A percentile compares a stretch with the other conserved stretches of the same genome.
These are phyloP conservation scores for Parafenestella ontariensis DNA, from an alignment of 2,329 filamentous ascomycete species.

Conservation along the genomic window DNA sequence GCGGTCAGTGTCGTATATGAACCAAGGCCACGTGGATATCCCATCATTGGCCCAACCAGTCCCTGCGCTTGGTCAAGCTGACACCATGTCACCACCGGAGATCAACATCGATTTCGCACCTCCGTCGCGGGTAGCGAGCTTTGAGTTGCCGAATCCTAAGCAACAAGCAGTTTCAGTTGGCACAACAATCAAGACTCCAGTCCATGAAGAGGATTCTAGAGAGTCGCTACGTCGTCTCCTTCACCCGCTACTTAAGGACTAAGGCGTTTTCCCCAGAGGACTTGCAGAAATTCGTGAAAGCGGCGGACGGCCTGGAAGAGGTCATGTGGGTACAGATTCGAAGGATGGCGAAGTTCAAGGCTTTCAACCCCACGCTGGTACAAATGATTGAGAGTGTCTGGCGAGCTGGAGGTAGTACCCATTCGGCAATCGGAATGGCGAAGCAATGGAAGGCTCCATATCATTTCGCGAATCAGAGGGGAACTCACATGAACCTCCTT, in stretches of 20 bases:
- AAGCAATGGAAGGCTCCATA: no score
- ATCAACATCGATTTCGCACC: slow-evolving; percentile 95
- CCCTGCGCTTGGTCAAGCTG: slow-evolving; percentile 70
- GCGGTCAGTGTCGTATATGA: no score
- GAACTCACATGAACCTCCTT: no score
- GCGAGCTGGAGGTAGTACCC: neutral
- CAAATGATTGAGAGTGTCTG: neutral
- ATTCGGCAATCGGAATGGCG: neutral
- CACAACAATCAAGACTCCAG: no score
- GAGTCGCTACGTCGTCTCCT: no score
- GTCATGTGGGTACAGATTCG: neutral
- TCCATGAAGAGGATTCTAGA: no score
- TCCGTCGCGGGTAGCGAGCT: slow-evolving; percentile 69
- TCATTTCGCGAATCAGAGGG: no score
- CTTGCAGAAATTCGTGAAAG: no score
- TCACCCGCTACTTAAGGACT: no score
- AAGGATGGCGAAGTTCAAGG: neutral
- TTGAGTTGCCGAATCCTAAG: slow-evolving; percentile 70
- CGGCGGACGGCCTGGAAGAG: neutral
- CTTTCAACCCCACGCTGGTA: neutral
- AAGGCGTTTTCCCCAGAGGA: no score
- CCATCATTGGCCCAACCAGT: no score
- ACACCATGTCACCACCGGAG: slow-evolving; percentile 84
- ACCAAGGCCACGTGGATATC: no score
- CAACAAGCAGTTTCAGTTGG: slow-evolving; percentile 68